Evolutionary conservation across 2,329 filamentous ascomycete genomes (phyloP).

Genomic region (Hypocreales sp.): DNA sequence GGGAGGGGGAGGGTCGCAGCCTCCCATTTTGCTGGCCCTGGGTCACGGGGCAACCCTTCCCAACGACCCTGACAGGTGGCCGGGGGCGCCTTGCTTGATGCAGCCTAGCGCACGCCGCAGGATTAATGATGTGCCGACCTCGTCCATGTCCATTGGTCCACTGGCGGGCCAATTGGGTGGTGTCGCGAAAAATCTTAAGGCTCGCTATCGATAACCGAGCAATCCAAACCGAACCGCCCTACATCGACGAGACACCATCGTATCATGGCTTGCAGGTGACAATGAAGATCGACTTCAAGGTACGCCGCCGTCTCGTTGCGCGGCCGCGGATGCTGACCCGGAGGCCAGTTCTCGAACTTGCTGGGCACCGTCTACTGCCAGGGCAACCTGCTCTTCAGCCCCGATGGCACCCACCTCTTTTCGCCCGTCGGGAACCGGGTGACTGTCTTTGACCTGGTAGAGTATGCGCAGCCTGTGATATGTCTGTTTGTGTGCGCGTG

Average conservation of each 20-base stretch:
- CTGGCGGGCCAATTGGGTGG: background rate
- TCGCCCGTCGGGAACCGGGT: conserved; percentile 95
- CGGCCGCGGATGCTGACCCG: background rate
- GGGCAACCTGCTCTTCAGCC: conserved; percentile 92
- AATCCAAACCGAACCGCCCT: background rate
- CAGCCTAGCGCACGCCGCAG: conserved; percentile 8
- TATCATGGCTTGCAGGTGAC: conserved; percentile 26
- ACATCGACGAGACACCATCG: background rate
- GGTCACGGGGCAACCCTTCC: too few species aligned
- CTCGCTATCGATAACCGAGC: conserved; percentile 9
- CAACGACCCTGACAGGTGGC: conserved; percentile 1
- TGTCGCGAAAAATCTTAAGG: background rate
- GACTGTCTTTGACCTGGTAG: conserved; percentile 88
- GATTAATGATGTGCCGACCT: conserved; percentile 19
- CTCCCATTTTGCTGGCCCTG: background rate
- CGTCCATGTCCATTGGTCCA: background rate
- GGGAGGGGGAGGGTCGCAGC: too few species aligned
- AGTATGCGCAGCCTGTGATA: conserved; percentile 45
- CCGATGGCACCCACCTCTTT: conserved; percentile 87
- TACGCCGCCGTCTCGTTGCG: conserved; percentile 20
- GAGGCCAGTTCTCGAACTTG: conserved; percentile 79
- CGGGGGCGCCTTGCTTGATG: conserved; percentile 7
- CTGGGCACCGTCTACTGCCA: conserved; percentile 96
- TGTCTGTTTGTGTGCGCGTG: background rate
- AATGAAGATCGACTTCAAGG: conserved; percentile 99